Evolutionary conservation across 805 yeast species (phyloP).

Genomic region (Pichia occidentalis): DNA sequence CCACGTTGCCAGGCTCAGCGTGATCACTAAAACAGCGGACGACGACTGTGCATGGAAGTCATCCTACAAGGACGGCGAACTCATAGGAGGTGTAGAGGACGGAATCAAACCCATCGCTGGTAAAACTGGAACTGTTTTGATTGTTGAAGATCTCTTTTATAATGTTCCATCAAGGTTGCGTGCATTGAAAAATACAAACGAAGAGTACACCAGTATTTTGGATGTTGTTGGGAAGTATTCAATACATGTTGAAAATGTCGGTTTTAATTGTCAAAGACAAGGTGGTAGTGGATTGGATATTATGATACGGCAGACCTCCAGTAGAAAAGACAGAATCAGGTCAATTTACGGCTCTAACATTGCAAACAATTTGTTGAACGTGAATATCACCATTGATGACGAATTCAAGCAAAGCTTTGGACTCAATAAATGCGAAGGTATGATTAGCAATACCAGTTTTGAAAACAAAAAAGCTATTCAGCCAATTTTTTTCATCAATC

Average conservation of each 20-base stretch:
- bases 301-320: constrained; percentile 44
- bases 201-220: constrained; percentile 69
- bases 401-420: constrained; percentile 36
- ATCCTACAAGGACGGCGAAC: constrained; percentile 59
- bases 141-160: constrained; percentile 84
- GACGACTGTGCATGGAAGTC: constrained; percentile 68
- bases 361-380: constrained; percentile 54
- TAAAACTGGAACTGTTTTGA: constrained; percentile 73
- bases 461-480: constrained; percentile 55
- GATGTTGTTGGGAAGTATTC: constrained; percentile 84
- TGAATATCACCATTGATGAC: constrained; percentile 32
- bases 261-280: constrained; percentile 70
- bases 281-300: constrained; percentile 50
- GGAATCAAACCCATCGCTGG: constrained; percentile 80
- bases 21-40: constrained; percentile 60
- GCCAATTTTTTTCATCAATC: constrained; percentile 80
- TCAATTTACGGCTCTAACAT: constrained; percentile 63
- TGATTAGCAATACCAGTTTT: constrained; percentile 65
- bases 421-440: constrained; percentile 47
- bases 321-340: constrained; percentile 63
- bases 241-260: constrained; percentile 60
- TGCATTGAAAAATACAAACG: constrained; percentile 57
- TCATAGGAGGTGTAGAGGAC: constrained; percentile 23
- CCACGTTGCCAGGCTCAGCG: constrained; percentile 76
- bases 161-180: constrained; percentile 75